Percentiles rank a stretch among this genome's conserved stretches.
These are phyloP conservation scores for Solanum hybrid DNA, from an alignment of 305 asterid species.

Conservation along the genomic window DNA sequence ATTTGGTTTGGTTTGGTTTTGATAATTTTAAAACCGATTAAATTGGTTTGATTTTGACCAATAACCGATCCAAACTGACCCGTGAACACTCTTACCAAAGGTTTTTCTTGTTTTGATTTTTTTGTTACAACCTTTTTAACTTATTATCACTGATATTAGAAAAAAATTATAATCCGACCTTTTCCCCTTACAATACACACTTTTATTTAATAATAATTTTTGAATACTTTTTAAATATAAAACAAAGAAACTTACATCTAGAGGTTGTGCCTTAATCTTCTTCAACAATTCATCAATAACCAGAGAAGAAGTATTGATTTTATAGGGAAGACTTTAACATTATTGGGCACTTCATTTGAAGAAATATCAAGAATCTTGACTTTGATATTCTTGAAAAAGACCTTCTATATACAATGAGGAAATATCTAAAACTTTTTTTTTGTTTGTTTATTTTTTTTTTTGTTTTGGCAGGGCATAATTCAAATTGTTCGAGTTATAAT, in stretches of 20 bases:
- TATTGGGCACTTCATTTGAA: neutral
- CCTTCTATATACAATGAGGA: neutral
- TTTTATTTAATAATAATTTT: neutral
- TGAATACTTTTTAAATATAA: neutral
- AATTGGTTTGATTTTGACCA: too few relatives aligned
- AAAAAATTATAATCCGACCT: neutral
- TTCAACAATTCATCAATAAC: neutral
- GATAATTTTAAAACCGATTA: too few relatives aligned
- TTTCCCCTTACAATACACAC: neutral
- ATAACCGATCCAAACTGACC: too few relatives aligned
- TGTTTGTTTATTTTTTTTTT: neutral
- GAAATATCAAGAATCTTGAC: neutral
- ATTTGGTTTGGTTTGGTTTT: too few relatives aligned
- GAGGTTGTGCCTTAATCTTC: neutral
- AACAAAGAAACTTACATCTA: neutral
- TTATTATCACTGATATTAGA: neutral
- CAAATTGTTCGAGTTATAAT: neutral
- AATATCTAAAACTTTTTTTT: neutral
- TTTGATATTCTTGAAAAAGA: neutral
- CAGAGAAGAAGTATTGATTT: neutral
- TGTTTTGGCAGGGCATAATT: neutral
- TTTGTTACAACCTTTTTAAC: neutral
- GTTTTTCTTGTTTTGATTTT: neutral
- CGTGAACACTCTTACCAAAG: too few relatives aligned
- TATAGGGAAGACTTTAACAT: neutral